A percentile compares a stretch with the other conserved stretches of the same genome.
These are phyloP conservation scores for Apostasia shenzhenica DNA, from an alignment of 106 monocot species.

Conservation along the genomic window DNA sequence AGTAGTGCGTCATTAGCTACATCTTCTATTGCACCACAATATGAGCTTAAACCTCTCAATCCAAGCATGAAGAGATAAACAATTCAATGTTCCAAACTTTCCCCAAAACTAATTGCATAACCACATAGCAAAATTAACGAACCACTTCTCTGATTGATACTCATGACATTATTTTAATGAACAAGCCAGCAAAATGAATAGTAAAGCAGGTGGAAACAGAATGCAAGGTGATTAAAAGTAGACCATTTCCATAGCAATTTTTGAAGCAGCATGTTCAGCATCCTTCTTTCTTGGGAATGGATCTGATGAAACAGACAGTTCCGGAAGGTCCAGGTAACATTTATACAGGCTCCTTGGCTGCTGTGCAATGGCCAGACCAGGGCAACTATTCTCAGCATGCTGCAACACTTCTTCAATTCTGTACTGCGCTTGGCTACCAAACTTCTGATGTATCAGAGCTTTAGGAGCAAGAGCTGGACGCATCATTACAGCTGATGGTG, in stretches of 20 bases:
- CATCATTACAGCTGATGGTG: slow-evolving; percentile 6
- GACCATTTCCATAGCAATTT: slow-evolving; percentile 88
- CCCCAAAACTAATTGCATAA: too few relatives aligned
- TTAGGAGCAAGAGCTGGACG: slow-evolving; percentile 57
- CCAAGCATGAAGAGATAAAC: too few relatives aligned
- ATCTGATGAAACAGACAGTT: slow-evolving; percentile 60
- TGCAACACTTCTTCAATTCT: slow-evolving; percentile 64
- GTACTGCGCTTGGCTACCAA: slow-evolving; percentile 57
- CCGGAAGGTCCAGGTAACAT: slow-evolving; percentile 73
- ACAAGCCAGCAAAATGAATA: too few relatives aligned
- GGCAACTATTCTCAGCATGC: slow-evolving; percentile 46
- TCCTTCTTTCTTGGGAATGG: slow-evolving; percentile 80
- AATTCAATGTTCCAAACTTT: too few relatives aligned
- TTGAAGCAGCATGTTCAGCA: slow-evolving; percentile 86
- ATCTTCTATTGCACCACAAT: too few relatives aligned
- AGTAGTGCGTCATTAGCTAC: too few relatives aligned
- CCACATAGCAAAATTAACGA: too few relatives aligned
- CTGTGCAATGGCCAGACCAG: slow-evolving; percentile 55
- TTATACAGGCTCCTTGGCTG: slow-evolving; percentile 34
- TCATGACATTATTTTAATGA: too few relatives aligned
- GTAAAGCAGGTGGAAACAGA: neutral
- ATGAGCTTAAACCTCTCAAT: too few relatives aligned
- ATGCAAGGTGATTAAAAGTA: neutral
- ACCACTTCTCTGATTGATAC: too few relatives aligned
- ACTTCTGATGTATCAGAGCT: slow-evolving; percentile 81